Evolutionary conservation across 1,284 basidiomycete species (phyloP), one percentile per base, ranked within the genome.

Genomic region (Clitocybe nebularis): DNA sequence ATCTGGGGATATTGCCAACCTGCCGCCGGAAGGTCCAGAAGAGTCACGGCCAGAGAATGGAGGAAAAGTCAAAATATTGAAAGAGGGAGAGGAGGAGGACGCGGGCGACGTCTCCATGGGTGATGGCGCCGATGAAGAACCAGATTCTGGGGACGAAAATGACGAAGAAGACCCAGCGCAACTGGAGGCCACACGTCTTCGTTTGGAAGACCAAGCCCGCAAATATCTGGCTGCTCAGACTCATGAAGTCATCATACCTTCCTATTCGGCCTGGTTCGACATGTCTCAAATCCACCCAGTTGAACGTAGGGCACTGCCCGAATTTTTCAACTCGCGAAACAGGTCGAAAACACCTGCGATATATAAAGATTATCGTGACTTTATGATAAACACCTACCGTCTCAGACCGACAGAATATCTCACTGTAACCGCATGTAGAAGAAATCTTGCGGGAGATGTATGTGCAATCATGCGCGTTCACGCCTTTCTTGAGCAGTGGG

Each of bases 361-460:
- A 53, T 99, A 99, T 77, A 99, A 98, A 66, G 95, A 98, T 64
- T 99, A 99, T 62, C 84, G 95, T 49, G 95, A 99, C 74, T 99
- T 99, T 58, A 99, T 99, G 93, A 83, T 99, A 66, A 97, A 99
- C 71, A 95, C 95, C 2, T 99, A 98, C 68, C 78, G 95, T 32
- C 75, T 99, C 37, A 81, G 96, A 50, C 96, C 95, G 0, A 81
- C 81, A 30, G 95, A 99, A 64, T 99, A 99, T 60, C 77, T 99
- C 44, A 99, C 96, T 5, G 92, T 99, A 47, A 99, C 95, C 1
- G 95, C 95, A 1, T 99, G 95, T 61, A 69, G 95, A 56, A 73
- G 96, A 50, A 99, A 99, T 66, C 66, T 99, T 48, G 95, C 95
- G 3, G 96, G 96, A 43, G 95, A 99, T 62, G 95, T 99, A 6